Percentiles rank a stretch among this genome's conserved stretches.
Evolutionary conservation across 2,329 filamentous ascomycete species (phyloP).

Genomic region (Cadophora sp.): DNA sequence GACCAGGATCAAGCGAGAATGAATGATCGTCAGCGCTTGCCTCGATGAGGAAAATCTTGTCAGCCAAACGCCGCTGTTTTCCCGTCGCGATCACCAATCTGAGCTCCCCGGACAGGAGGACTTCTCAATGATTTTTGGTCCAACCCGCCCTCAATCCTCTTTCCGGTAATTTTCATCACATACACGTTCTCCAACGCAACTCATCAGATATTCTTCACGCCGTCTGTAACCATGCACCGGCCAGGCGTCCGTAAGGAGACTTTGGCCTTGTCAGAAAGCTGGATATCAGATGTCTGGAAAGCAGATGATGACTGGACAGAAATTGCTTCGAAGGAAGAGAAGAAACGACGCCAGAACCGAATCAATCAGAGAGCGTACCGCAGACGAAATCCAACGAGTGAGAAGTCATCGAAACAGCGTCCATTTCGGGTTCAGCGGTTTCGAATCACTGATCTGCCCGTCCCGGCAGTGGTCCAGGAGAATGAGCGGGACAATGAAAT

Average conservation of each 20-base stretch:
- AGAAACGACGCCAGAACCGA: conserved; percentile 75
- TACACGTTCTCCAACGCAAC: background rate
- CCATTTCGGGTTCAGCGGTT: conserved; percentile 32
- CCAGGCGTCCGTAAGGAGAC: background rate
- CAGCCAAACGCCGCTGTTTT: background rate
- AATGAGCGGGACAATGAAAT: background rate
- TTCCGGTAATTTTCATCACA: conserved; percentile 8
- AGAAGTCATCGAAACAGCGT: conserved; percentile 1
- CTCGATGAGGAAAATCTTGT: conserved; percentile 10
- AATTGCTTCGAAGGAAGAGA: conserved; percentile 69
- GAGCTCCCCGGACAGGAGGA: background rate
- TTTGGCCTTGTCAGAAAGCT: background rate
- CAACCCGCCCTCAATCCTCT: background rate
- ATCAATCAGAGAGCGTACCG: conserved; percentile 64
- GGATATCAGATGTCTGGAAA: conserved; percentile 16
- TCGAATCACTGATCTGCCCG: conserved; percentile 22
- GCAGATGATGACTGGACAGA: conserved; percentile 67
- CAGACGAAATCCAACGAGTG: conserved; percentile 23
- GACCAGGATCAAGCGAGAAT: background rate
- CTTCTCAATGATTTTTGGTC: background rate
- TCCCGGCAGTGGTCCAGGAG: background rate
- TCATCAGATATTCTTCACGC: background rate
- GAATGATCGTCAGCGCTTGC: conserved; percentile 1
- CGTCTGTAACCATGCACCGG: background rate
- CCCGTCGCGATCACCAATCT: background rate